Base-by-base conservation (phyloP, 2,329 filamentous ascomycete species). In the Orbilia quercus region DNA sequence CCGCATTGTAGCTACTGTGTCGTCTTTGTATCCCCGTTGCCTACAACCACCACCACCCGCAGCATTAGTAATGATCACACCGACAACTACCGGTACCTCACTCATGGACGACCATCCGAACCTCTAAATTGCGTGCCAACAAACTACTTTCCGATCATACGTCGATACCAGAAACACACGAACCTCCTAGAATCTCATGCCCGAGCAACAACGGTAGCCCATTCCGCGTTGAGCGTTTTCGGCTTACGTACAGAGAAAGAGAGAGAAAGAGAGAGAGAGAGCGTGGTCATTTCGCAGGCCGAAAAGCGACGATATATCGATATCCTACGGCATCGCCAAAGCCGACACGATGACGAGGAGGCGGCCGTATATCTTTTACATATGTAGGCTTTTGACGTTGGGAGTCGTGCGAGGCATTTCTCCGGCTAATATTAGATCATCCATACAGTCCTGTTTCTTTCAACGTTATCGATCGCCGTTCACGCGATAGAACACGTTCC, bases 1-100 rank as follows among this genome's bases (percentile, higher is more conserved):
- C 63, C 53, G 34, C 63, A 48, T 59, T 59, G 63, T 67, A 67
- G 63, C 63, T 67, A 72, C 67, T 72, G 67, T 72, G 67, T 72
- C 67, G 67, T 72, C 67, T 72, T 72, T 51, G 44, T 45, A 53
- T 50, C 38, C 45, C 20, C 20, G 48, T 36, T 31, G 36, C 47
- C 48, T 53, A 51, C 20, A 42, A 36, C 25, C 55, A 40, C 25
- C 55, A 40, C 18, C 47, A 44, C 23, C 23, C 9, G 38, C 54
- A 18, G 23, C 48, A 69, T 69, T 62, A 62, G 42, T 62, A 62
- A 69, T 62, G 54, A 28, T 31, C 53, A 59, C 45, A 55, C 55
- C 64, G 28, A 54, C 47, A 22, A 60, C 48, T 36, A 50, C 58
- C 53, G 45, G 23, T 38, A 54, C 38, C 47, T 36, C 23, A 5